Conservation (phyloP, 176 grass and related monocot species). For the Triticum urartu region DNA sequence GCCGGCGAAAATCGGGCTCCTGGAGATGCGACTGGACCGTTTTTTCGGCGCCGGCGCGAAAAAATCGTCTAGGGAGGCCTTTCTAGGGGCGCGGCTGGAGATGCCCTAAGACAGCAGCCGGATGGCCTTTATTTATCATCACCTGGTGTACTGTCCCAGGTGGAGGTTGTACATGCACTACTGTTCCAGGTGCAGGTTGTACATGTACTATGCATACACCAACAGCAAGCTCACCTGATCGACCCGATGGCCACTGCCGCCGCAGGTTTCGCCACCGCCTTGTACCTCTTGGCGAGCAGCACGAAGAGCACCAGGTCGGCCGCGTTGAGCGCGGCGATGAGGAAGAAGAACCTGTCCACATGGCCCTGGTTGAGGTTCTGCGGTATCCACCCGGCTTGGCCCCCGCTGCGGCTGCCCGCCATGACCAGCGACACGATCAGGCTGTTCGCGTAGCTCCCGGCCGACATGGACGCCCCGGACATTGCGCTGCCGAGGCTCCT, state of each 20-base stretch:
- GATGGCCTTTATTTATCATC: too few species aligned
- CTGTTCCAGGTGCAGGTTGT: too few species aligned
- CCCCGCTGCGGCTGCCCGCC: constrained; percentile 25
- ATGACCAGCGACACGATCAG: constrained; percentile 49
- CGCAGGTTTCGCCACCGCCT: background rate
- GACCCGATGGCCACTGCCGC: background rate
- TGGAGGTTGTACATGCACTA: too few species aligned
- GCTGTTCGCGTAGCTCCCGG: constrained; percentile 48
- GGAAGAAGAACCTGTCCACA: constrained; percentile 66
- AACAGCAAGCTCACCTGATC: constrained; percentile 12
- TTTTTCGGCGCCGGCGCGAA: too few species aligned
- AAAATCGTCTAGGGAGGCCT: too few species aligned
- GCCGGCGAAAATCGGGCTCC: too few species aligned
- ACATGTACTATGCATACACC: background rate
- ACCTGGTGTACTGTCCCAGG: too few species aligned
- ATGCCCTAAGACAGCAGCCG: too few species aligned
- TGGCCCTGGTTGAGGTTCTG: constrained; percentile 64
- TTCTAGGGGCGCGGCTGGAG: too few species aligned
- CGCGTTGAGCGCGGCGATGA: constrained; percentile 45
- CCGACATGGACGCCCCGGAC: constrained; percentile 61
- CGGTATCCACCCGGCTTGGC: constrained; percentile 51
- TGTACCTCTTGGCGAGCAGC: constrained; percentile 53
- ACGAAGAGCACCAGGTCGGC: constrained; percentile 38
- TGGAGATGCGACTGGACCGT: too few species aligned
- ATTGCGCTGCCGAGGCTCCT: constrained; percentile 68